Evolutionary conservation across 345 rosid species (phyloP), one percentile per base, ranked within the genome.

Genomic region (Euphorbia pulcherrima): DNA sequence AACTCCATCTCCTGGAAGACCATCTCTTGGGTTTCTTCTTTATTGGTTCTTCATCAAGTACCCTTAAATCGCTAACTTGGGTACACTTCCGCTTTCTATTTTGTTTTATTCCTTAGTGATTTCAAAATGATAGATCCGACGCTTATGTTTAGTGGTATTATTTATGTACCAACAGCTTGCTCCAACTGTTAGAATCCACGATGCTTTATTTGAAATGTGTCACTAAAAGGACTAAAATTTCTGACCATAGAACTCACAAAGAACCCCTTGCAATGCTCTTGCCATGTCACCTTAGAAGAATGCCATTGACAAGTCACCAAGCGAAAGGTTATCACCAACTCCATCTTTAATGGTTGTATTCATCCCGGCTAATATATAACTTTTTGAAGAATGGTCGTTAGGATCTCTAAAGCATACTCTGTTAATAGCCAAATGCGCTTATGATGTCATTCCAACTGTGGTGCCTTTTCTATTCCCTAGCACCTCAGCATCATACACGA

Each of bases 341-440:
- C 89, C 91, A 66, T 88, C 91, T 0, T 77, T 76, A 52, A 88
- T 76, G 0, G 87, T 87, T 35, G 80, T 70, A 66, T 87, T 92
- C 16, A 89, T 78, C 27, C 85, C 92, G 68, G 84, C 85, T 7
- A 87, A 41, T 13, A 89, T 39, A 71, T 85, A 90, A 10, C 82
- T 82, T 62, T 82, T 79, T 18, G 77, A 62, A 65, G 90, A 89
- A 40, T 72, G 58, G 40, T 51, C 41, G 20, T 53, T 64, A 83
- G 89, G 48, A 21, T 39, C 57, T 18, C 64, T 69, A 55, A 60
- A 86, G 68, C 92, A 89, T 33, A n/a, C 88, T 74, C 82, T 85
- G 73, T 89, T 86, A 61, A 88, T 33, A 21, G n/a, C 90, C 90
- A 89, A 0, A 68, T 83, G 85, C 13, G 86, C 92, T 2, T 26